Evolutionary conservation across 2,329 filamentous ascomycete genomes (phyloP).

Genomic region (Alternaria arborescens): DNA sequence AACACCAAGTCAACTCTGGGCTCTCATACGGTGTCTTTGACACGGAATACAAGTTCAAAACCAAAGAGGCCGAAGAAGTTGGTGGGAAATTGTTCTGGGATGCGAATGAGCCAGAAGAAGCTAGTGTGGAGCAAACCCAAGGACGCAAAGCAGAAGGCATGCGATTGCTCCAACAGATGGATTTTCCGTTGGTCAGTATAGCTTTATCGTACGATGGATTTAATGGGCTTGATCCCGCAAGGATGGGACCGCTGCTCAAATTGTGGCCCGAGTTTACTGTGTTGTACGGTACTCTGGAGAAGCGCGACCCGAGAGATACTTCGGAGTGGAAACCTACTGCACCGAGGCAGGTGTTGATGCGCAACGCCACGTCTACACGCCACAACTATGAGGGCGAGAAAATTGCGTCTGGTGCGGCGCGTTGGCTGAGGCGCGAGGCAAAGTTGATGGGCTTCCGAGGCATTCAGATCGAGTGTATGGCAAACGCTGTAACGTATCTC

Average conservation of each 20-base stretch:
- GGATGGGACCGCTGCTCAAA: conserved; percentile 33
- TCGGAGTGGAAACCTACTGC: conserved; percentile 40
- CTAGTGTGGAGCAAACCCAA: conserved; percentile 24
- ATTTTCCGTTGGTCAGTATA: conserved; percentile 52
- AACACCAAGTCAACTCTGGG: conserved; percentile 47
- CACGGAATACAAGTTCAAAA: conserved; percentile 50
- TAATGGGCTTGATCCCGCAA: conserved; percentile 34
- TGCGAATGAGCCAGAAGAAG: conserved; percentile 14
- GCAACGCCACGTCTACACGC: conserved; percentile 51
- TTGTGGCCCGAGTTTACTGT: conserved; percentile 35
- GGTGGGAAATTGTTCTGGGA: conserved; percentile 43
- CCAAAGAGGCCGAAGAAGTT: conserved; percentile 35
- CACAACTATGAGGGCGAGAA: conserved; percentile 46
- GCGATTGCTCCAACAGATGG: conserved; percentile 46
- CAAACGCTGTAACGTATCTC: conserved; percentile 41
- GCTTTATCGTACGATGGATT: conserved; percentile 48
- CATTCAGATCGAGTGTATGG: conserved; percentile 49
- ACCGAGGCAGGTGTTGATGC: conserved; percentile 43
- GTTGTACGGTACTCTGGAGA: conserved; percentile 32
- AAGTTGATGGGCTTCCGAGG: conserved; percentile 41
- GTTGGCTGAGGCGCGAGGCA: conserved; percentile 52
- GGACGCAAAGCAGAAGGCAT: conserved; percentile 31
- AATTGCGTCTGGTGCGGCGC: conserved; percentile 47
- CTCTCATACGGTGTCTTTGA: conserved; percentile 53
- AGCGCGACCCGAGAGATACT: conserved; percentile 33